phyloP scores from a whole-genome alignment of 495 filamentous ascomycete genomes.

The Penicillium paradoxum region DNA sequence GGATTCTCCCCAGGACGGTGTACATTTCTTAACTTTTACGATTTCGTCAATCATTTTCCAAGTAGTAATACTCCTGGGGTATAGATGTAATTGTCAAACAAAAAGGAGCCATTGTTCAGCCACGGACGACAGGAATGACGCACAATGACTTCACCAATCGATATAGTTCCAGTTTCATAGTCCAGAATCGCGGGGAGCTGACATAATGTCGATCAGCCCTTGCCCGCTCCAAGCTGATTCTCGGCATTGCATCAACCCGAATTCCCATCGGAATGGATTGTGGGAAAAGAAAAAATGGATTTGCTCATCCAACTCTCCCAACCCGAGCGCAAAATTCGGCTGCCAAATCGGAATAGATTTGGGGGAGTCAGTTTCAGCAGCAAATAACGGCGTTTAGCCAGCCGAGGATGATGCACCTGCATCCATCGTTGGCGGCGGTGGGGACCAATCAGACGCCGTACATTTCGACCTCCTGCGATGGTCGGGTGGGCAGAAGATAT shows the following conservation, averaged over 20 bases:
- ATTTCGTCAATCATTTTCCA: background rate
- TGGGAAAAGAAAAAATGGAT: too few species aligned
- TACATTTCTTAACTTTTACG: background rate
- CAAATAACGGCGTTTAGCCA: slow-evolving; percentile 33
- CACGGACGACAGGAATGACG: slow-evolving; percentile 22
- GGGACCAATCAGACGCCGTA: slow-evolving; percentile 28
- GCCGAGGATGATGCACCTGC: slow-evolving; percentile 28
- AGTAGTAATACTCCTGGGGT: background rate
- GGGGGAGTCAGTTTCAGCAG: slow-evolving; percentile 7
- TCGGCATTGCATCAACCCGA: slow-evolving; percentile 20
- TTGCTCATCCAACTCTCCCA: too few species aligned
- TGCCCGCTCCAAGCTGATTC: background rate
- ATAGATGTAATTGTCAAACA: background rate
- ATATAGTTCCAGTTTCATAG: slow-evolving; percentile 1
- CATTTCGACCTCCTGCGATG: slow-evolving; percentile 18
- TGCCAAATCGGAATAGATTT: slow-evolving; percentile 18
- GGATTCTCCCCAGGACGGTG: background rate
- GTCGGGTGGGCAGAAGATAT: slow-evolving; percentile 37
- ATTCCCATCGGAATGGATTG: slow-evolving; percentile 4
- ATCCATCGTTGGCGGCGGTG: slow-evolving; percentile 21
- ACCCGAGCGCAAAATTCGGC: too few species aligned
- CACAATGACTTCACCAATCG: slow-evolving; percentile 26
- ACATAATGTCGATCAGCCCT: slow-evolving; percentile 19
- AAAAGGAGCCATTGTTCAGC: background rate
- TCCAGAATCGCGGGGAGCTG: slow-evolving; percentile 22